Evolutionary conservation across 2,329 filamentous ascomycete genomes (phyloP).

Genomic region (Cyclaneusma minus): DNA sequence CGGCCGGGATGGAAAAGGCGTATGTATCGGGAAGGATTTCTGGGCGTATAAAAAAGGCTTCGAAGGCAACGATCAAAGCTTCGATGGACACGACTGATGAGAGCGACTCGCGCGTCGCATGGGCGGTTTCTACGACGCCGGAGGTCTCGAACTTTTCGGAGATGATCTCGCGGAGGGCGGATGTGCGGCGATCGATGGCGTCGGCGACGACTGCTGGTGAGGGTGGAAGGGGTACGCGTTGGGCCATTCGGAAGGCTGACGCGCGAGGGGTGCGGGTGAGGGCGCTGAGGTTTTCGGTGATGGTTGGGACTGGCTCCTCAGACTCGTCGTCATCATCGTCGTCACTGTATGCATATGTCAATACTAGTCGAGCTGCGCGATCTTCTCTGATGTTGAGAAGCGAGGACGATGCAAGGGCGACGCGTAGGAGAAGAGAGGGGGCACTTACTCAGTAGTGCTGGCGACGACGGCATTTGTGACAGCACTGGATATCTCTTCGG

Average conservation of each 20-base stretch:
- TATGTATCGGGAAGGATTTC: slow-evolving; percentile 59
- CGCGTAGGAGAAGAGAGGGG: neutral
- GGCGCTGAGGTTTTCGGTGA: slow-evolving; percentile 15
- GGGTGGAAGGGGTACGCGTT: slow-evolving; percentile 57
- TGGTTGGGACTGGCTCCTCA: neutral
- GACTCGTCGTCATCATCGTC: slow-evolving; percentile 2
- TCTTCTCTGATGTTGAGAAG: slow-evolving; percentile 2
- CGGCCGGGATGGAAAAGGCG: slow-evolving; percentile 55
- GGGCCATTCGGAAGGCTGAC: slow-evolving; percentile 17
- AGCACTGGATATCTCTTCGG: slow-evolving; percentile 20
- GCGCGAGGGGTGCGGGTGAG: slow-evolving; percentile 16
- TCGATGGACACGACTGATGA: slow-evolving; percentile 62
- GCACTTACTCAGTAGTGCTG: slow-evolving; percentile 17
- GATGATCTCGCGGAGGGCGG: slow-evolving; percentile 51
- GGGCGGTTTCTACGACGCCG: slow-evolving; percentile 48
- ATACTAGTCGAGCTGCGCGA: neutral
- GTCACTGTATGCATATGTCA: slow-evolving; percentile 1
- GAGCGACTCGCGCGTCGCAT: slow-evolving; percentile 51
- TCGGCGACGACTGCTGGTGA: slow-evolving; percentile 66
- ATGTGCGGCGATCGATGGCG: slow-evolving; percentile 56
- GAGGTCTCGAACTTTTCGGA: slow-evolving; percentile 47
- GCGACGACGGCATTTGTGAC: slow-evolving; percentile 4
- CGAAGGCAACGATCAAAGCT: slow-evolving; percentile 49
- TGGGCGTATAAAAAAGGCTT: slow-evolving; percentile 52
- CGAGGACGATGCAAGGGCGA: slow-evolving; percentile 10